phyloP scores from a whole-genome alignment of 1,284 basidiomycete species.

The Papiliotrema flavescens region DNA sequence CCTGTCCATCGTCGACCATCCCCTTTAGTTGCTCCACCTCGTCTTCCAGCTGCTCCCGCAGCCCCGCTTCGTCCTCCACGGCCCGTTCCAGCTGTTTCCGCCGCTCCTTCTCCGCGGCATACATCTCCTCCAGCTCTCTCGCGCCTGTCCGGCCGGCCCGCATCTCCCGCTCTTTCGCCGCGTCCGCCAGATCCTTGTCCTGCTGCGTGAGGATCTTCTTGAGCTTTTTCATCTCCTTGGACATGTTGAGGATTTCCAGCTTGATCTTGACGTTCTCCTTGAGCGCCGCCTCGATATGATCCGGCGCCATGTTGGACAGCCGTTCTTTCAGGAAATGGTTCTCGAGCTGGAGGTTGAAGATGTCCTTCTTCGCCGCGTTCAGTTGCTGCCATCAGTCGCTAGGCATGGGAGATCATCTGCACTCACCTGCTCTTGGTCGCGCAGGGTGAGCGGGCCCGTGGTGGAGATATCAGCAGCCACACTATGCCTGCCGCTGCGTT shows the following conservation, averaged over 20 bases:
- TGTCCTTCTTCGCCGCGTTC: conserved; percentile 89
- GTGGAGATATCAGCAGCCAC: conserved; percentile 30
- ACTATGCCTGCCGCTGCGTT: conserved; percentile 44
- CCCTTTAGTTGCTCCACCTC: conserved; percentile 54
- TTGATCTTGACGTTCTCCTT: conserved; percentile 94
- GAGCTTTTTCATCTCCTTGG: conserved; percentile 88
- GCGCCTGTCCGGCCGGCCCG: conserved; percentile 6
- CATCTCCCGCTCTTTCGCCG: conserved; percentile 36
- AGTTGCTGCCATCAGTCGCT: conserved; percentile 62
- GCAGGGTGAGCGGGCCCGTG: conserved; percentile 60
- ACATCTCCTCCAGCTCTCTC: conserved; percentile 32
- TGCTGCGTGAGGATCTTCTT: conserved; percentile 83
- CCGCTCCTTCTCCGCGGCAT: conserved; percentile 41
- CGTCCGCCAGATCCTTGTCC: conserved; percentile 55
- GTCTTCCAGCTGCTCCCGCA: conserved; percentile 63
- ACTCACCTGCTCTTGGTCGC: conserved; percentile 89
- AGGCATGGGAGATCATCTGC: neutral
- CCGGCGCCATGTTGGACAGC: conserved; percentile 74
- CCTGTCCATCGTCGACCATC: conserved; percentile 61
- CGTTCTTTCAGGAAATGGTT: conserved; percentile 91
- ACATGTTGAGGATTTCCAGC: conserved; percentile 82
- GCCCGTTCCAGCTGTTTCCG: conserved; percentile 27
- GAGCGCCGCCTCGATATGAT: conserved; percentile 83
- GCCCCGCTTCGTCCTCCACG: conserved; percentile 47
- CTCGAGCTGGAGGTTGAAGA: conserved; percentile 89